Evolutionary conservation across 1,284 basidiomycete genomes (phyloP), one percentile per base, ranked within the genome.

Genomic region (Trametes versicolor): DNA sequence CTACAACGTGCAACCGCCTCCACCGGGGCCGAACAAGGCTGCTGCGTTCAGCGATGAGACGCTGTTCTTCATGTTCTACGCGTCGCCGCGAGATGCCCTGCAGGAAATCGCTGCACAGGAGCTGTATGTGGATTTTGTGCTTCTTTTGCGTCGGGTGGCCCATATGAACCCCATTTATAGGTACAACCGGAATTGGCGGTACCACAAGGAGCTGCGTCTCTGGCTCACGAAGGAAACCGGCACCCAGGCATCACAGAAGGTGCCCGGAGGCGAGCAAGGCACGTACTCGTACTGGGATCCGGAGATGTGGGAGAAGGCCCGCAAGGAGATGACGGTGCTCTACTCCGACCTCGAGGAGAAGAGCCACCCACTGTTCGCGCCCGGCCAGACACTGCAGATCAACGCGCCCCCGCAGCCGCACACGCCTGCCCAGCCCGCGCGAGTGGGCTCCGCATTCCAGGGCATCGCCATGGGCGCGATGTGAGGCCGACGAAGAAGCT

Each of bases 11-110:
- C 93, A 95, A 71, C 91, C 97, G 37, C 93, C 95, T 32, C 90
- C 96, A 53, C 93, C 95, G 45, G 94, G 95, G 7, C 92, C 95
- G 65, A 87, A 81, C 70, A 99, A 99, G 82, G 92, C 94, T 36
- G 85, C 86, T 10, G 91, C 92, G 68, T 98, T 99, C 78, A 93
- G 92, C 75, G 97, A 99, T 79, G 97, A 99, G 82, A 99, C 97
- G 32, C 81, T 99, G 43, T 99, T 99, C 81, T 98, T 96, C 86
- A 97, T 98, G 88, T 99, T 99, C 83, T 99, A 99, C 82, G 92
- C 95, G 65, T 92, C 90, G 78, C 96, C 97, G 62, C 84, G 95
- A 73, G 97, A 99, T 80, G 89, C 93, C 36, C 82, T 98, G 68
- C 97, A 99, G 78, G 96, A 99, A 80, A 88, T 97, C 54, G 97